Base-by-base conservation (phyloP, 2,329 filamentous ascomycete genomes). In the Neoarthrinium moseri region DNA sequence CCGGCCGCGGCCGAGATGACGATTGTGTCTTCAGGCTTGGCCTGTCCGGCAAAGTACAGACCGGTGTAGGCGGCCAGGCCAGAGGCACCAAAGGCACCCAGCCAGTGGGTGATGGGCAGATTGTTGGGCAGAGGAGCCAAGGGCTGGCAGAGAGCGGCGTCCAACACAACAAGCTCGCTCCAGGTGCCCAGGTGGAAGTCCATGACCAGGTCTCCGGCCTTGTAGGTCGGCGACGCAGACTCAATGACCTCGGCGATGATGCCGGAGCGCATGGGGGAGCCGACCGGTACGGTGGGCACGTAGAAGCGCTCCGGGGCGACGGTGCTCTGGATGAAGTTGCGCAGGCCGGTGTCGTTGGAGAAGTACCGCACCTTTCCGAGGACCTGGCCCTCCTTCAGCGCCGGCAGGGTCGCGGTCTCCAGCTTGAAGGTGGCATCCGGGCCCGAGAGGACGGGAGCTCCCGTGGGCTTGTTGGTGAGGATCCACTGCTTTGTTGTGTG, bases 1-100 rank as follows among this genome's bases (percentile, higher is more conserved):
- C 73, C 73, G 1, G 73, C 74, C 2, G 74, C 73, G 3, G 70
- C 71, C 30, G 67, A 71, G 10, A 76, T 59, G 13, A 77, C 71
- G 22, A 74, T 56, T 4, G 66, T 67, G 47, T 75, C 66, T 3
- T 64, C 66, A 8, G 58, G 53, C 34, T 63, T 67, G 4, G 63
- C 60, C 5, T 36, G n/a, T 8, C 30, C 42, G 6, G 22, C 23
- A 22, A 18, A 36, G 13, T 36, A 12, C 6, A 44, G 33, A 6
- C 42, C 42, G 15, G 21, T n/a, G 17, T 37, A 44, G 1, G 42
- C 42, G 4, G 42, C 22, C 11, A 34, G 60, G 10, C 59, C 59
- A 11, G 57, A 58, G 4, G 53, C 54, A 12, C 59, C 59, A 20
- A 62, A 58, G 2, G 58, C 57, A 10, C 58, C 59, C 6, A 60